Evolutionary conservation across 2,329 filamentous ascomycete species (phyloP).

Genomic region (Xylariomycetidae sp.): DNA sequence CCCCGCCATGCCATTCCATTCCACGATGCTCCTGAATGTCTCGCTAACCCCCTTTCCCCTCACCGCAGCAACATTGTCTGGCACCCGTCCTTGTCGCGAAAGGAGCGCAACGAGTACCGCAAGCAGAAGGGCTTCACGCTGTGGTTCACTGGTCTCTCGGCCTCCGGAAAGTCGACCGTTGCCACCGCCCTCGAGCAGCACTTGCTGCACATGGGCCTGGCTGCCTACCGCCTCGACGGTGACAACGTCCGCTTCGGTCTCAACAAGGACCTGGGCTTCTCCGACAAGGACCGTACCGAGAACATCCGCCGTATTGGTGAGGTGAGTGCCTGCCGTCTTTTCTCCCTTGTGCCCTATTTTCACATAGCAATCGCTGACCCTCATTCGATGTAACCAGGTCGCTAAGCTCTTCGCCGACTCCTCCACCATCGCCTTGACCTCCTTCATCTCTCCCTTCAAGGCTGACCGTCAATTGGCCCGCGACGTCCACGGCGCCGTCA

Average conservation of each 20-base stretch:
- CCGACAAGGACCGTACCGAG: constrained; percentile 87
- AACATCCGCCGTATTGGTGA: constrained; percentile 97
- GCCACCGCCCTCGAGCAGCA: constrained; percentile 96
- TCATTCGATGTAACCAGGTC: constrained; percentile 45
- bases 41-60: too few species aligned
- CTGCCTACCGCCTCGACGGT: constrained; percentile 90
- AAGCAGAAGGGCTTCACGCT: constrained; percentile 88
- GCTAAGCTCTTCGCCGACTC: constrained; percentile 95
- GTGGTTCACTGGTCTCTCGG: constrained; percentile 96
- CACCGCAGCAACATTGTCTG: constrained; percentile 78
- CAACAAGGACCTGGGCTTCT: constrained; percentile 96
- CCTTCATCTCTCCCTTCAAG: constrained; percentile 93
- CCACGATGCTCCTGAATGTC: background rate
- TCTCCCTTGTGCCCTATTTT: background rate
- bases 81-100: constrained; percentile 74
- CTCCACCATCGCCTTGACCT: constrained; percentile 81
- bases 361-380: constrained; percentile 2
- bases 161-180: constrained; percentile 94
- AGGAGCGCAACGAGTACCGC: constrained; percentile 68
- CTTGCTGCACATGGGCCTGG: constrained; percentile 75
- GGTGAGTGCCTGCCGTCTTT: constrained; percentile 29
- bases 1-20: constrained; percentile 15
- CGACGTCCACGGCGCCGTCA: constrained; percentile 63
- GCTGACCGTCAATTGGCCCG: constrained; percentile 80
- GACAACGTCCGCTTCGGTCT: constrained; percentile 98